Evolutionary conservation across 345 rosid species (phyloP), one percentile per base, ranked within the genome.

Genomic region (Corymbia maculata): DNA sequence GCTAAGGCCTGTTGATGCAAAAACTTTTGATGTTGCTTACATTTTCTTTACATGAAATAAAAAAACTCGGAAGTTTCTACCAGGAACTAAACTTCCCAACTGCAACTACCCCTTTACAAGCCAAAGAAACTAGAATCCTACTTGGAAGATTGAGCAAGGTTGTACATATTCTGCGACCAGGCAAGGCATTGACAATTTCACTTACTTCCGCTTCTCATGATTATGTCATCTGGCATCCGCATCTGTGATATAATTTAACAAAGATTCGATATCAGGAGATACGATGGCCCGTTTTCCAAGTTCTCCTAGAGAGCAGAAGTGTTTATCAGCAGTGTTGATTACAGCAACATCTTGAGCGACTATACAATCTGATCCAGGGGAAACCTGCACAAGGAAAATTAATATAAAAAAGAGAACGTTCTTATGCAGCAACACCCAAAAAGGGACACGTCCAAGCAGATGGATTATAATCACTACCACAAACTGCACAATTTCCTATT

Each of bases 261-360:
- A 51, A 85, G 93, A 90, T 88, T 89, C 93, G 8, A 94, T 86
- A 80, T 95, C 94, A 5, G 97, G 95, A 79, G 93, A 90, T 51
- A 96, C 91, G 30, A 92, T 91, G 14, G 87, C 97, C 86, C 92
- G 90, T 86, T 93, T 93, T 52, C 90, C 90, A 55, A 93, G 68
- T 90, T 95, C 91, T 70, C 95, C 95, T 30, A 97, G 75, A 75
- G 85, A 85, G 80, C 97, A 93, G 86, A 91, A 96, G 17, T 89
- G 87, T 87, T 93, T 90, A 64, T 89, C 92, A 66, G 64, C 50
- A 22, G 90, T 92, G 90, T 96, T 89, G 52, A 97, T 86, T 2
- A 92, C 94, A 50, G 89, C 96, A 87, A 94, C 92, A 64, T 96
- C 92, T 86, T 93, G 93, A 36, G 91, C 89, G 79, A 92, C 91